Conservation (phyloP, 345 rosid genomes). For the Sonneratia alba region DNA sequence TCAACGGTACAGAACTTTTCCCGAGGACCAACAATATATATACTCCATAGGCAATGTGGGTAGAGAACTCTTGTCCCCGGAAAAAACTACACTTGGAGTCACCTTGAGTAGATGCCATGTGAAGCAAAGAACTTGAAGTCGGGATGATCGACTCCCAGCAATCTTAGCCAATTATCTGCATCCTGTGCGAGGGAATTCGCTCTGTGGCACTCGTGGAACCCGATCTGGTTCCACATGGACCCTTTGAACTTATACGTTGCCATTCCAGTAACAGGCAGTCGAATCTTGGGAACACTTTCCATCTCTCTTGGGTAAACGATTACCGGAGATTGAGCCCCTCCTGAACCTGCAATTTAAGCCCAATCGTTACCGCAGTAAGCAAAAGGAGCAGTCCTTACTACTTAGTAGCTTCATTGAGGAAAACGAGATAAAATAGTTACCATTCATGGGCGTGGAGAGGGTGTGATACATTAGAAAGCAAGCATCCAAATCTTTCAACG, state of each 20-base stretch:
- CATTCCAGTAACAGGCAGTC: constrained; percentile 64
- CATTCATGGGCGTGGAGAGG: constrained; percentile 44
- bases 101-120: constrained; percentile 24
- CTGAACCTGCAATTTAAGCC: constrained; percentile 21
- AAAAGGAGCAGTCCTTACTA: background rate
- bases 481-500: constrained; percentile 82
- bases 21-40: background rate
- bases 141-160: constrained; percentile 56
- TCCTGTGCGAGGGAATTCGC: constrained; percentile 39
- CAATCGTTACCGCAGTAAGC: background rate
- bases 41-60: background rate
- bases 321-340: constrained; percentile 16
- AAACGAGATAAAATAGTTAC: constrained; percentile 24
- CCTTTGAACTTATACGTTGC: constrained; percentile 78
- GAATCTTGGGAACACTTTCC: constrained; percentile 29
- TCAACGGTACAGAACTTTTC: background rate
- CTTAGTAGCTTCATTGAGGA: background rate
- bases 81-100: background rate
- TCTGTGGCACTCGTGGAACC: constrained; percentile 34
- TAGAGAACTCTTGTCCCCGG: background rate
- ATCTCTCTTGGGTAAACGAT: constrained; percentile 20
- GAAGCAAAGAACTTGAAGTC: constrained; percentile 69
- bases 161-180: constrained; percentile 61
- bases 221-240: constrained; percentile 61
- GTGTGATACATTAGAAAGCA: constrained; percentile 86